Conservation (phyloP, 2,329 filamentous ascomycete genomes). For the Zymoseptoria brevis region DNA sequence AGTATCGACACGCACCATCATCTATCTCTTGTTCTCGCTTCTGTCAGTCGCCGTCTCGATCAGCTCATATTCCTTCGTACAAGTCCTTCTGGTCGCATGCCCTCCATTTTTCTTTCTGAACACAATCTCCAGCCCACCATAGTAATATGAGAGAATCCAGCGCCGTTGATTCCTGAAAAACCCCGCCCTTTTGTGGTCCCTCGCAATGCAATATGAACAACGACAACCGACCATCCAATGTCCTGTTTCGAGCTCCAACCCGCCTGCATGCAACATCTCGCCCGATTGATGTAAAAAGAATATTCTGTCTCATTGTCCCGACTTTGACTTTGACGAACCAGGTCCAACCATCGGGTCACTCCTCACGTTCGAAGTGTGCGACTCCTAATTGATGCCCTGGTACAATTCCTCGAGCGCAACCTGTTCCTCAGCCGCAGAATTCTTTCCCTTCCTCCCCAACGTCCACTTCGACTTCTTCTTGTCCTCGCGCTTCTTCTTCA, state of each 20-base stretch:
- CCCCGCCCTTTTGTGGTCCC: conserved; percentile 1
- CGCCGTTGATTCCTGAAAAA: neutral
- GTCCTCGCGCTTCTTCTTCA: conserved; percentile 29
- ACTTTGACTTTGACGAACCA: neutral
- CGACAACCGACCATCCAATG: neutral
- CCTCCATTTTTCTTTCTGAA: neutral
- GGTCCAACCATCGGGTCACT: neutral
- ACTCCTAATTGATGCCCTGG: conserved; percentile 20
- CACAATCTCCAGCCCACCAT: neutral
- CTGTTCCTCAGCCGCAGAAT: conserved; percentile 11
- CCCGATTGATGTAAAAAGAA: neutral
- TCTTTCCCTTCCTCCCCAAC: conserved; percentile 19
- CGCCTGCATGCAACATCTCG: neutral
- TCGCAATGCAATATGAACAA: conserved; percentile 6
- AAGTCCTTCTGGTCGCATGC: neutral
- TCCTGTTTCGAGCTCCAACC: neutral
- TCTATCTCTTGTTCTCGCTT: neutral
- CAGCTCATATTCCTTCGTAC: too few relatives aligned
- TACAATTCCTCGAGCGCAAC: conserved; percentile 22
- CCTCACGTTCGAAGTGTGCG: conserved; percentile 1
- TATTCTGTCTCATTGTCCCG: neutral
- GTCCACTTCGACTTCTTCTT: conserved; percentile 27
- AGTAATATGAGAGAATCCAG: neutral
- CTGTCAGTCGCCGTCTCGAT: neutral
- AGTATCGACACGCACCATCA: neutral